Conservation (phyloP, 495 filamentous ascomycete species). For the Aspergillus kassunensis region DNA sequence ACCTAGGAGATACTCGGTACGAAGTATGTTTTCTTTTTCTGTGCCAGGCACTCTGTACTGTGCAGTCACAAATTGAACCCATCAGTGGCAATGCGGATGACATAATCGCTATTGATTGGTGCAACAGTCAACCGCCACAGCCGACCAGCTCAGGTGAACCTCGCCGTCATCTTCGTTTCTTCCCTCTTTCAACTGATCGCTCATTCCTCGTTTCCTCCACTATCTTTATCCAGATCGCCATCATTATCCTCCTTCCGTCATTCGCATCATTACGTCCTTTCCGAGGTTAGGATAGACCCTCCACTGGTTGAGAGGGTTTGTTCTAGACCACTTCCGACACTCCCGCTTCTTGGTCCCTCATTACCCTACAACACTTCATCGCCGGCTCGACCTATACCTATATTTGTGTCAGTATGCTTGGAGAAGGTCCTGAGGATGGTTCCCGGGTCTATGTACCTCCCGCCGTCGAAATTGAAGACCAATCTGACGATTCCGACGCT, state of each 20-base stretch:
- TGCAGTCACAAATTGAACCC: neutral
- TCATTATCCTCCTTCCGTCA: neutral
- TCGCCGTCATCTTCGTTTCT: constrained; percentile 12
- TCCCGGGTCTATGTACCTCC: constrained; percentile 33
- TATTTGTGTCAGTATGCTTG: constrained; percentile 28
- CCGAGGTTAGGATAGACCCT: constrained; percentile 5
- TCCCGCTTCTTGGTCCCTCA: constrained; percentile 10
- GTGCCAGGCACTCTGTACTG: too few species aligned
- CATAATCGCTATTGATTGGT: constrained; percentile 19
- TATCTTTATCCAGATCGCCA: constrained; percentile 7
- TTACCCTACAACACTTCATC: constrained; percentile 12
- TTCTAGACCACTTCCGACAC: constrained; percentile 19
- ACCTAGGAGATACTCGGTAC: too few species aligned
- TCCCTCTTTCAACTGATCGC: constrained; percentile 8
- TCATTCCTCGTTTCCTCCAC: constrained; percentile 9
- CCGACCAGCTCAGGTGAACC: constrained; percentile 12
- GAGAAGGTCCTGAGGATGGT: constrained; percentile 33
- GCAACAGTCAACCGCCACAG: too few species aligned
- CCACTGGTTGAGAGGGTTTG: constrained; percentile 16
- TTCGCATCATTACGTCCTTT: neutral
- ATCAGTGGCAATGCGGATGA: constrained; percentile 7
- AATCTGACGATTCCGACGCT: constrained; percentile 37
- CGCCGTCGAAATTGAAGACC: constrained; percentile 35
- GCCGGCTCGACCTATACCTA: constrained; percentile 7
- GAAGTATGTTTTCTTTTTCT: too few species aligned